Conservation (phyloP, 495 filamentous ascomycete genomes). For the Penicillium manginii region DNA sequence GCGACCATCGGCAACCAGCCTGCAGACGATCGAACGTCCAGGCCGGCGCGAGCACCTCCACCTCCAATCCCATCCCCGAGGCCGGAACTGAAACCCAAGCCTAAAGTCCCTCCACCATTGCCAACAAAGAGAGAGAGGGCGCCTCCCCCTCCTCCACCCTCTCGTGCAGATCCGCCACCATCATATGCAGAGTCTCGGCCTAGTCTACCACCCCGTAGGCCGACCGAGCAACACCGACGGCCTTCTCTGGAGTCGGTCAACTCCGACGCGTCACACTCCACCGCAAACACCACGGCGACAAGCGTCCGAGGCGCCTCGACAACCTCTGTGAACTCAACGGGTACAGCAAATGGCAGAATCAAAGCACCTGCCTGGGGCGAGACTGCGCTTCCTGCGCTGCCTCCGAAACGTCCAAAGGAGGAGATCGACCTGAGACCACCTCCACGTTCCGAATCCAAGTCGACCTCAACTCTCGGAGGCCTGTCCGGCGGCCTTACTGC, state of each 20-base stretch:
- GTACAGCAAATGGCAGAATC: constrained; percentile 23
- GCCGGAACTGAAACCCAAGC: constrained; percentile 40
- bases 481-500: constrained; percentile 24
- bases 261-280: constrained; percentile 44
- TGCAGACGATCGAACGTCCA: constrained; percentile 23
- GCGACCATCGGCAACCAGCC: constrained; percentile 52
- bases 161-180: constrained; percentile 38
- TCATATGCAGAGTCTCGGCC: constrained; percentile 39
- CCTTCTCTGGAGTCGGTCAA: constrained; percentile 41
- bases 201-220: constrained; percentile 42
- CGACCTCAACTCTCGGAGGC: constrained; percentile 15
- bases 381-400: constrained; percentile 47
- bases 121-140: constrained; percentile 49
- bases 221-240: constrained; percentile 35
- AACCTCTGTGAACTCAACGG: constrained; percentile 37
- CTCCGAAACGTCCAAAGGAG: constrained; percentile 41
- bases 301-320: constrained; percentile 36
- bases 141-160: constrained; percentile 47
- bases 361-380: constrained; percentile 52
- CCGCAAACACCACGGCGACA: constrained; percentile 38
- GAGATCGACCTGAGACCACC: constrained; percentile 19
- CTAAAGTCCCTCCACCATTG: constrained; percentile 52
- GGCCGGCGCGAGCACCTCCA: constrained; percentile 21
- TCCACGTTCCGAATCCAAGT: constrained; percentile 29
- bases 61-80: constrained; percentile 25